phyloP scores from a whole-genome alignment of 768 basidiomycete genomes.

The Nevesoporus exiguus region DNA sequence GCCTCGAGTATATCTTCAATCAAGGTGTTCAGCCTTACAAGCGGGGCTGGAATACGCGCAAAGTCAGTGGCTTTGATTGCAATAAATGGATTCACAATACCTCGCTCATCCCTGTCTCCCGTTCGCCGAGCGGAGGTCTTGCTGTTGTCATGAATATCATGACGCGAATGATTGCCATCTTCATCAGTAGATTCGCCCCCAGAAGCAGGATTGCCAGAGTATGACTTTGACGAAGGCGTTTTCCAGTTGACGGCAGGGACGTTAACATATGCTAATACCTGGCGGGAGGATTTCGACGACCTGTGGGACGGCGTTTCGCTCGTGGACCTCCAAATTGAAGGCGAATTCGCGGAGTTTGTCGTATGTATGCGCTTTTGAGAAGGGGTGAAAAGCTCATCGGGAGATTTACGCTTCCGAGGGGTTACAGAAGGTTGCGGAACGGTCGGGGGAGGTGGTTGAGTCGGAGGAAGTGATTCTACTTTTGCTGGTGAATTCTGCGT shows the following conservation, averaged over 20 bases:
- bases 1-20: conserved; percentile 86
- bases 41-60: conserved; percentile 41
- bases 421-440: conserved; percentile 37
- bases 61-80: not conserved
- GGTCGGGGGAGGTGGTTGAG: conserved; percentile 9
- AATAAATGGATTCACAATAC: conserved; percentile 32
- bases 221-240: conserved; percentile 26
- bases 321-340: conserved; percentile 11
- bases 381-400: conserved; percentile 58
- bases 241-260: conserved; percentile 29
- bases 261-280: conserved; percentile 33
- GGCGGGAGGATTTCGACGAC: conserved; percentile 31
- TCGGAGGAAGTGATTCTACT: conserved; percentile 14
- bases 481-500: conserved; percentile 18
- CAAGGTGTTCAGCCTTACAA: conserved; percentile 72
- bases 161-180: conserved; percentile 30
- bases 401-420: conserved; percentile 69
- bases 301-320: conserved; percentile 25
- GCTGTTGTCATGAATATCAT: conserved; percentile 30
- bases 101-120: conserved; percentile 75
- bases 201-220: conserved; percentile 44
- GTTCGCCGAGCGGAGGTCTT: conserved; percentile 57
- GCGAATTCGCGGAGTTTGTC: conserved; percentile 6
- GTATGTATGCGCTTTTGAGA: conserved; percentile 55
- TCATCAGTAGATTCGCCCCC: conserved; percentile 54